These are phyloP conservation scores for Tillandsia fasciculata DNA, from an alignment of 176 grass and related monocot species.

Conservation along the genomic window DNA sequence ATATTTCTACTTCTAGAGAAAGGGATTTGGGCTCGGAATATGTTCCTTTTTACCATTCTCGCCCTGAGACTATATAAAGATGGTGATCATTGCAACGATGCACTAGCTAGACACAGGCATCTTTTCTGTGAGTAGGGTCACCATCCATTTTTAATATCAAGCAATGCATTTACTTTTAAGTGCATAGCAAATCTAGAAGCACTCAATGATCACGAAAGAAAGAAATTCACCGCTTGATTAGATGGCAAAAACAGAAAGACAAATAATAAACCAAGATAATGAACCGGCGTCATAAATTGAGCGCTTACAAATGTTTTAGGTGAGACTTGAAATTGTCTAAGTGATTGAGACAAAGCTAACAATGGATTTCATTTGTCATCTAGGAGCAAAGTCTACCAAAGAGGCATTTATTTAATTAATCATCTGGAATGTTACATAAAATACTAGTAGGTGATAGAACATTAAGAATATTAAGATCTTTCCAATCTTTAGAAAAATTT, in stretches of 20 bases:
- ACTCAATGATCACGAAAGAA: not conserved
- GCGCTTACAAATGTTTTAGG: not conserved
- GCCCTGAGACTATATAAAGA: not conserved
- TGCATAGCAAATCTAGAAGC: not conserved
- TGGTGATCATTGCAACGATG: constrained; percentile 7
- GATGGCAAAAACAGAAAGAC: too few relatives aligned
- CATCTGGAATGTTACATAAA: not conserved
- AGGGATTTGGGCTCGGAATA: not conserved
- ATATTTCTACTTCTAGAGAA: too few relatives aligned
- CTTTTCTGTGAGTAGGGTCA: constrained; percentile 1
- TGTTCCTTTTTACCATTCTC: not conserved
- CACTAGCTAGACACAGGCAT: not conserved
- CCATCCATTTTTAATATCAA: not conserved
- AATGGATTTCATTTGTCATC: not conserved
- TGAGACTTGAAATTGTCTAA: not conserved
- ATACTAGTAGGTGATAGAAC: too few relatives aligned
- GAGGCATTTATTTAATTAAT: not conserved
- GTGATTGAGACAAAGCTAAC: not conserved
- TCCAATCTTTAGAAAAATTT: too few relatives aligned
- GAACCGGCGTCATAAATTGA: not conserved
- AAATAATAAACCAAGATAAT: not conserved
- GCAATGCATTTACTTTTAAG: not conserved
- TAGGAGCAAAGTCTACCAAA: not conserved
- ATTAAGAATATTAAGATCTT: too few relatives aligned
- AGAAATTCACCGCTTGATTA: too few relatives aligned